Evolutionary conservation across 495 filamentous ascomycete species (phyloP), one percentile per base, ranked within the genome.

Genomic region (Aspergillus sclerotioniger): DNA sequence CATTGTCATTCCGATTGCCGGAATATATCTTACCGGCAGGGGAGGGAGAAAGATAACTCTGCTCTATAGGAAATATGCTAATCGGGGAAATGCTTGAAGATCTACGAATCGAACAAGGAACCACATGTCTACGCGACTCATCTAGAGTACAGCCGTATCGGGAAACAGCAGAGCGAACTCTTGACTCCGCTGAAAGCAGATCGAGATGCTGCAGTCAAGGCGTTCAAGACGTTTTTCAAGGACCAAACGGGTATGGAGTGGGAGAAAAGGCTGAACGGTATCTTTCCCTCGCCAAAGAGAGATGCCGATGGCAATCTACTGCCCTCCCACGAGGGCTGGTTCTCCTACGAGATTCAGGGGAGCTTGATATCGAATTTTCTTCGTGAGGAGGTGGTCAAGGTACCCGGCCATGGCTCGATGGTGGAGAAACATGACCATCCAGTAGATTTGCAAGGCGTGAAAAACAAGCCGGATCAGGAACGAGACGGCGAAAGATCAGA

Each of bases 201-300:
- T 2, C 62, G 73, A 3, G 65, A 69, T 0, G 20, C 55, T 7
- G 82, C 82, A 7, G 71, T 80, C 28, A 60, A 25, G 0, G 65
- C 64, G 0, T 89, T 89, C 64, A 70, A 74, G 60, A n/a, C 46
- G 0, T 84, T 84, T 61, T 90, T 90, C 70, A 57, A 67, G 12
- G 60, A 68, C 3, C 80, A 85, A 63, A 83, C 83, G 0, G 80
- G 81, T 1, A 71, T 78, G 10, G 54, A 67, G 8, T 90, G 87
- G 87, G 73, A 80, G 0, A 57, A 83, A 29, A 75, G 84, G 32
- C 45, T 59, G 6, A 53, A 67, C 25, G 56, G 45, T 12, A 56
- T 59, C 7, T 10, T 57, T 8, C 62, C 62, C 7, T 33, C 53
- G 0, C 61, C 63, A 0, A 72, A 66, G 54, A 53, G 8, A 5